Conservation (phyloP, 495 filamentous ascomycete species). For the Talaromyces proteolyticus region DNA sequence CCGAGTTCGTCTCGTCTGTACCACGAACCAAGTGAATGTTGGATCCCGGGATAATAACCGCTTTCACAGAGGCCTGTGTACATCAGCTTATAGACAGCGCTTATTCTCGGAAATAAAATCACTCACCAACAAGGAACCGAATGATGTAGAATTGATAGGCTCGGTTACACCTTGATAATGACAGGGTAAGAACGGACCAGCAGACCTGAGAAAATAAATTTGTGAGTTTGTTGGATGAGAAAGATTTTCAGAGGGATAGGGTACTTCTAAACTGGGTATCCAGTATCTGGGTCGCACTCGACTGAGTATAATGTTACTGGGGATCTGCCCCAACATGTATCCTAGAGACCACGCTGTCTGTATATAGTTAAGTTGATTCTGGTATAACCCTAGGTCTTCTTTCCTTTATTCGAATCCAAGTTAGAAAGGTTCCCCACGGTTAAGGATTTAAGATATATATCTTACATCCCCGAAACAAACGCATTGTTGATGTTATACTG, state of each 20-base stretch:
- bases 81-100: no score
- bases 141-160: conserved; percentile 49
- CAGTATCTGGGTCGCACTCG: conserved; percentile 49
- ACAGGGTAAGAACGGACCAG: conserved; percentile 50
- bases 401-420: conserved; percentile 38
- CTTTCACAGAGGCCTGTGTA: conserved; percentile 37
- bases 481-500: conserved; percentile 54
- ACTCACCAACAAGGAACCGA: conserved; percentile 51
- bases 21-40: conserved; percentile 42
- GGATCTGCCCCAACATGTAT: conserved; percentile 58
- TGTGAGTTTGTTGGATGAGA: background rate
- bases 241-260: background rate
- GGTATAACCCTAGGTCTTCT: conserved; percentile 52
- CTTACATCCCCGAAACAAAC: conserved; percentile 43
- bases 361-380: conserved; percentile 47
- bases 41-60: conserved; percentile 40
- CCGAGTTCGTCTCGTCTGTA: conserved; percentile 51
- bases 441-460: no score
- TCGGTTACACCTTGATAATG: conserved; percentile 39
- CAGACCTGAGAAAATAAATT: conserved; percentile 29
- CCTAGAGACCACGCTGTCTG: conserved; percentile 56
- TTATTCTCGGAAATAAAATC: no score
- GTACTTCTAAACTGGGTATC: conserved; percentile 43
- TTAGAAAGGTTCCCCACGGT: background rate
- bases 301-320: conserved; percentile 53